A percentile compares a stretch with the other conserved stretches of the same genome.
These are phyloP conservation scores for Aspergillus aculeatus DNA, from an alignment of 2,329 filamentous ascomycete genomes.

Conservation along the genomic window DNA sequence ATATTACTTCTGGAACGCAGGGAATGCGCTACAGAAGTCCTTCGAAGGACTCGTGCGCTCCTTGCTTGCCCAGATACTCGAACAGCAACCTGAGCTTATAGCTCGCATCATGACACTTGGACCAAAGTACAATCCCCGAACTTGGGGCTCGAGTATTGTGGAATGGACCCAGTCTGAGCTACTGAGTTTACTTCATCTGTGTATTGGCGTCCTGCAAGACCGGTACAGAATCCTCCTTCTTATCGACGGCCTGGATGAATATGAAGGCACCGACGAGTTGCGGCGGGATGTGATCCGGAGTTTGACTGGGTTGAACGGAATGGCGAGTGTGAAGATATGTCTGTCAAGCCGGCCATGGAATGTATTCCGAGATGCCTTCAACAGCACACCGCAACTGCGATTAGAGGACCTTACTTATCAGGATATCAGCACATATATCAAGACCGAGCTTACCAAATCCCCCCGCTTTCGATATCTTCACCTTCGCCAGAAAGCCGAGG, in stretches of 20 bases:
- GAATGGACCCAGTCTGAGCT: not conserved
- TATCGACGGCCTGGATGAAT: not conserved
- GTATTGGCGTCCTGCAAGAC: not conserved
- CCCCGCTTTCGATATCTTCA: not conserved
- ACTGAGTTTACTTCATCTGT: not conserved
- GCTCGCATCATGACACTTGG: not conserved
- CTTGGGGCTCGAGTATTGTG: not conserved
- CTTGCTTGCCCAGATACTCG: not conserved
- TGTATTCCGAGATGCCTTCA: not conserved
- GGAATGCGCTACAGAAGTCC: not conserved
- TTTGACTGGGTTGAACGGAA: not conserved
- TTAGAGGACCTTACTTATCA: not conserved
- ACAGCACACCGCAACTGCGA: not conserved
- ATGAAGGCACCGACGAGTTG: not conserved
- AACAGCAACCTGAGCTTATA: not conserved
- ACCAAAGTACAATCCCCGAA: not conserved
- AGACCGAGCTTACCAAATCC: not conserved
- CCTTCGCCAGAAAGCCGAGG: not conserved
- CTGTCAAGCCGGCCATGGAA: not conserved
- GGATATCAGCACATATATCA: not conserved
- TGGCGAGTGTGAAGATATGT: not conserved
- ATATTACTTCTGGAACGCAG: not conserved
- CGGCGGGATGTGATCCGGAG: not conserved
- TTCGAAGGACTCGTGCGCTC: not conserved
- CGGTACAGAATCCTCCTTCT: not conserved